phyloP scores from a whole-genome alignment of 2,329 filamentous ascomycete species.

The Zymoseptoria pseudotritici region DNA sequence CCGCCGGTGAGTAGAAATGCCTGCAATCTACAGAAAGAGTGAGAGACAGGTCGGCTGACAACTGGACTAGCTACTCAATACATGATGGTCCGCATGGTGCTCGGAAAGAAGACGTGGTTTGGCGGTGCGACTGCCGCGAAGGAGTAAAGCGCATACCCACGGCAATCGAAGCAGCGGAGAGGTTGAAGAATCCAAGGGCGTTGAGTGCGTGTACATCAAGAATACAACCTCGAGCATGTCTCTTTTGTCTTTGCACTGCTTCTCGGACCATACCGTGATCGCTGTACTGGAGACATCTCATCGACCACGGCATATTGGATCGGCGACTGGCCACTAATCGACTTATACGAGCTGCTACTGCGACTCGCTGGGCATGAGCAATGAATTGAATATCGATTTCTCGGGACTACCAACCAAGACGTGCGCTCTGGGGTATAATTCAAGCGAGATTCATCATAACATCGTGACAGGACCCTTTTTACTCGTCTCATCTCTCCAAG shows the following conservation, averaged over 20 bases:
- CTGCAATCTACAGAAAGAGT: neutral
- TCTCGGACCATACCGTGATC: neutral
- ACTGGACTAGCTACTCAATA: slow-evolving; percentile 47
- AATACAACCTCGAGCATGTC: slow-evolving; percentile 2
- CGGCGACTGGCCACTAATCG: too few species aligned
- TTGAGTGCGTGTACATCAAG: slow-evolving; percentile 5
- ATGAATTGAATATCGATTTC: neutral
- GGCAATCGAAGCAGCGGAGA: neutral
- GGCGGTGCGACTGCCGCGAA: slow-evolving; percentile 1
- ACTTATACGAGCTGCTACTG: neutral
- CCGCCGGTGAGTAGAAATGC: slow-evolving; percentile 46
- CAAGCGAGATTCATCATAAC: neutral
- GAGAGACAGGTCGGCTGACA: neutral
- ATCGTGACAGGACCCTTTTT: neutral
- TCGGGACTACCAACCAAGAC: neutral
- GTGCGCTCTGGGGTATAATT: neutral
- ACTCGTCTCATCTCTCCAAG: slow-evolving; percentile 1
- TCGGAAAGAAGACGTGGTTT: slow-evolving; percentile 73
- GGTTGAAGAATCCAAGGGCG: neutral
- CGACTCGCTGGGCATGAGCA: neutral
- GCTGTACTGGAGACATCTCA: neutral
- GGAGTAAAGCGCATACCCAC: neutral
- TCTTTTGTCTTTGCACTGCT: slow-evolving; percentile 2
- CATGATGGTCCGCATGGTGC: slow-evolving; percentile 64
- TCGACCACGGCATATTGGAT: too few species aligned